Percentiles rank a stretch among this genome's conserved stretches.
Evolutionary conservation across 2,329 filamentous ascomycete genomes (phyloP).

Genomic region (Cercospora berteroae): DNA sequence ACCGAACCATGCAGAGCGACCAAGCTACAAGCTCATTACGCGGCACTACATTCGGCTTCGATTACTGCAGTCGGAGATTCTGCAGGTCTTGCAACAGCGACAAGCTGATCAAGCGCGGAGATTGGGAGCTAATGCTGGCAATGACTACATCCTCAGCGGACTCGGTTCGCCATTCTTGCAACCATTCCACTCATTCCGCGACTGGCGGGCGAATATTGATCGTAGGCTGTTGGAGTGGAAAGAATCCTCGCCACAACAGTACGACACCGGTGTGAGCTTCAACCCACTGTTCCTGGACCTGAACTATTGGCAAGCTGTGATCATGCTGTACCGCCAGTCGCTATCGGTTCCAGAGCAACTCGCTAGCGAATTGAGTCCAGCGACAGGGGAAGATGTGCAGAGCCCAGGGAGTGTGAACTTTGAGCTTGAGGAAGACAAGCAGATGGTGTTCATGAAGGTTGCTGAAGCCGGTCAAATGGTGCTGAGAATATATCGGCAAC

Average conservation of each 20-base stretch:
- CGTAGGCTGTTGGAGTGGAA: constrained; percentile 83
- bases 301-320: constrained; percentile 97
- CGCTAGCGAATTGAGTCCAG: constrained; percentile 68
- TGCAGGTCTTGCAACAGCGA: constrained; percentile 89
- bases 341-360: constrained; percentile 78
- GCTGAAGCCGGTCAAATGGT: constrained; percentile 94
- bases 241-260: constrained; percentile 70
- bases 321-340: constrained; percentile 88
- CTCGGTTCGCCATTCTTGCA: constrained; percentile 82
- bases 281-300: constrained; percentile 86
- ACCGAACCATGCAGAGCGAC: constrained; percentile 48
- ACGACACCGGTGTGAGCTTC: constrained; percentile 83
- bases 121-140: constrained; percentile 61
- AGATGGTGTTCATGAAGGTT: constrained; percentile 88
- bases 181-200: constrained; percentile 79
- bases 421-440: constrained; percentile 76
- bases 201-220: constrained; percentile 87
- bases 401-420: constrained; percentile 55
- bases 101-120: constrained; percentile 77
- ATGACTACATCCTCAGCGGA: constrained; percentile 73
- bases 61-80: constrained; percentile 87
- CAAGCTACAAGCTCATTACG: constrained; percentile 86
- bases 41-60: constrained; percentile 90
- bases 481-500: constrained; percentile 80
- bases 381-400: constrained; percentile 55